Evolutionary conservation across 176 grass and related monocot genomes (phyloP).

Genomic region (Alopecurus myosuroides): DNA sequence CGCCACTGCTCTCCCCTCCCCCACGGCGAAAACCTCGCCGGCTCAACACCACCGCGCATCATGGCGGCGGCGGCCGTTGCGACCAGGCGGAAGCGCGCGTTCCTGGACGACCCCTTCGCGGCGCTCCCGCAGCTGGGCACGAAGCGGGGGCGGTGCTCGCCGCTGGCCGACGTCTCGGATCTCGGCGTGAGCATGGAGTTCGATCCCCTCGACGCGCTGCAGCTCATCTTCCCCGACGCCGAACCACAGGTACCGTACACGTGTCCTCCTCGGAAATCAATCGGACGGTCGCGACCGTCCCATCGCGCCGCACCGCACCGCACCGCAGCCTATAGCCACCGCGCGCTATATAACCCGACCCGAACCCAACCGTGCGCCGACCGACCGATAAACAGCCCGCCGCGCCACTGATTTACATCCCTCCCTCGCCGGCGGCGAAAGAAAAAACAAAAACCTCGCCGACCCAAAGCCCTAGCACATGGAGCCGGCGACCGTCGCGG

Average conservation of each 20-base stretch:
- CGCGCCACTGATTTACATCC: no score
- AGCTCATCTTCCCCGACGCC: constrained; percentile 35
- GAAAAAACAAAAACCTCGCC: no score
- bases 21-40: background rate
- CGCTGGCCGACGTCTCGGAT: background rate
- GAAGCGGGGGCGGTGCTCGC: constrained; percentile 34
- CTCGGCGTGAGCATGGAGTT: constrained; percentile 28
- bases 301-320: no score
- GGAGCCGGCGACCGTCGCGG: no score
- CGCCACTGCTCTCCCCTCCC: background rate
- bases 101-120: constrained; percentile 5
- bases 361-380: no score
- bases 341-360: no score
- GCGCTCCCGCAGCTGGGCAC: background rate
- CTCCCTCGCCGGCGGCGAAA: no score
- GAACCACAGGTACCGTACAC: constrained; percentile 25
- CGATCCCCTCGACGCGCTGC: constrained; percentile 26
- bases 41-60: background rate
- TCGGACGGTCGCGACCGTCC: no score
- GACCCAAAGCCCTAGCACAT: no score
- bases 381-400: no score
- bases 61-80: constrained; percentile 8
- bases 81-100: constrained; percentile 24
- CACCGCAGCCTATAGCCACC: no score
- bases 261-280: no score